Conservation (phyloP, 345 rosid species). For the Leavenworthia alabamica region DNA sequence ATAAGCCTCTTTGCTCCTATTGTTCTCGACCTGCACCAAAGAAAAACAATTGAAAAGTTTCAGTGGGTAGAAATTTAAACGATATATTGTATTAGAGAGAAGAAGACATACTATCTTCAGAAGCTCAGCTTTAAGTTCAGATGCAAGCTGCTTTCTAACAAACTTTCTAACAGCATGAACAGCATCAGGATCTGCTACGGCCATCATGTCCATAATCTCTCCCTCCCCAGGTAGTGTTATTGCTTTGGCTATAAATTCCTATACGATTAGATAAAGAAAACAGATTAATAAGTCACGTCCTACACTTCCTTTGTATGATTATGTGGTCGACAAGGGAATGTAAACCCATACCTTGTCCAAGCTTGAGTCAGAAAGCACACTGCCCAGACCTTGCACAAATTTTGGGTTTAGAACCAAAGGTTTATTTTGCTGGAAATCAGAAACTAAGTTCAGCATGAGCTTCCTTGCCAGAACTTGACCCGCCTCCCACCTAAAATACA, state of each 20-base stretch:
- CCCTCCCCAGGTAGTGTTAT: slow-evolving; percentile 89
- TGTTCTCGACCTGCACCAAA: slow-evolving; percentile 57
- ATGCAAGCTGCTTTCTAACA: slow-evolving; percentile 81
- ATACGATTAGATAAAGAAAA: slow-evolving; percentile 11
- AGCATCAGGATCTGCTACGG: slow-evolving; percentile 96
- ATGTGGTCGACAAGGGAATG: not conserved
- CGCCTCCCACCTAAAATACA: slow-evolving; percentile 82
- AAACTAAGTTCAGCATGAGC: slow-evolving; percentile 80
- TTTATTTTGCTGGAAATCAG: slow-evolving; percentile 70
- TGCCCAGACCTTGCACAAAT: slow-evolving; percentile 67
- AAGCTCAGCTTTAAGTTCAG: slow-evolving; percentile 72
- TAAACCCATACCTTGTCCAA: slow-evolving; percentile 63
- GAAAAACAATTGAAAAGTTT: not conserved
- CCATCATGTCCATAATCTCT: slow-evolving; percentile 98
- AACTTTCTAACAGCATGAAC: slow-evolving; percentile 87
- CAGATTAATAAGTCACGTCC: not conserved
- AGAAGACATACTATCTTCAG: slow-evolving; percentile 49
- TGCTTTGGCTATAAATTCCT: slow-evolving; percentile 94
- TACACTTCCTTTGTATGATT: not conserved
- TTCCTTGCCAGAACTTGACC: slow-evolving; percentile 90
- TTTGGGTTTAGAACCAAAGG: slow-evolving; percentile 63
- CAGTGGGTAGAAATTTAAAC: not conserved
- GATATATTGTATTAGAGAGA: not conserved
- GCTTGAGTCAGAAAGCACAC: slow-evolving; percentile 62
- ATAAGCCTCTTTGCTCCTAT: slow-evolving; percentile 68